Percentiles rank a stretch among this genome's conserved stretches.
Evolutionary conservation across 1,139 yeast genomes (phyloP).

Genomic region (Magnusiomyces magnusii): DNA sequence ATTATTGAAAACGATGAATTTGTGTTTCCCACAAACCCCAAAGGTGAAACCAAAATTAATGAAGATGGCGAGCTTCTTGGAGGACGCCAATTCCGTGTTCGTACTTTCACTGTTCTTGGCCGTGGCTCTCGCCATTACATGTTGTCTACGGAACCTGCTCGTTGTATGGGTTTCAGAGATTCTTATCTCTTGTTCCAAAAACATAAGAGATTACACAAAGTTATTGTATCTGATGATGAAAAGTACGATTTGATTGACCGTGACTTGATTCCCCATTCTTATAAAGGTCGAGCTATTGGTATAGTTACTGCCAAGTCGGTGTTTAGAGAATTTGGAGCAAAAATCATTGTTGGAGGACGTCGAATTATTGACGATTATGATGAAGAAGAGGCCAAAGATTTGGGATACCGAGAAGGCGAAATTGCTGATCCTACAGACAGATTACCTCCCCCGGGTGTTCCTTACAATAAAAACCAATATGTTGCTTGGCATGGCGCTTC

Average conservation of each 20-base stretch:
- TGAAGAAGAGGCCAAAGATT: slow-evolving; percentile 60
- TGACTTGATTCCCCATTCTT: slow-evolving; percentile 79
- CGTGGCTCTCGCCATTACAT: slow-evolving; percentile 70
- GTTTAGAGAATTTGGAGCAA: slow-evolving; percentile 88
- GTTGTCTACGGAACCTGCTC: slow-evolving; percentile 94
- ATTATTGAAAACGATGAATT: slow-evolving; percentile 71
- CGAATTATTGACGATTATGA: slow-evolving; percentile 85
- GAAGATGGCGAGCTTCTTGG: slow-evolving; percentile 60
- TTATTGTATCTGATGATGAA: slow-evolving; percentile 67
- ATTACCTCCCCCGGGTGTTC: slow-evolving; percentile 38
- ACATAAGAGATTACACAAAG: slow-evolving; percentile 64
- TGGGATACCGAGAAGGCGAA: slow-evolving; percentile 73
- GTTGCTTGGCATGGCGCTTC: slow-evolving; percentile 49
- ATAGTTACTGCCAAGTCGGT: slow-evolving; percentile 87
- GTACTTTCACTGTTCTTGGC: slow-evolving; percentile 70
- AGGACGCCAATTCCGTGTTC: slow-evolving; percentile 71
- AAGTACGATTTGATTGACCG: slow-evolving; percentile 77
- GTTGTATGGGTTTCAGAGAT: slow-evolving; percentile 91
- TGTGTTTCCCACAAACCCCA: slow-evolving; percentile 68
- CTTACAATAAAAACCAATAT: slow-evolving; percentile 43
- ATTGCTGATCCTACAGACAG: slow-evolving; percentile 67
- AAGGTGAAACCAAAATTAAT: slow-evolving; percentile 71
- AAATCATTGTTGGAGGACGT: slow-evolving; percentile 69
- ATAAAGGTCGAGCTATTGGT: slow-evolving; percentile 84
- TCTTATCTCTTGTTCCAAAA: slow-evolving; percentile 86